Evolutionary conservation across 306 rosid species (phyloP), one percentile per base, ranked within the genome.

Genomic region (cucumber (Cucumis sativus)): DNA sequence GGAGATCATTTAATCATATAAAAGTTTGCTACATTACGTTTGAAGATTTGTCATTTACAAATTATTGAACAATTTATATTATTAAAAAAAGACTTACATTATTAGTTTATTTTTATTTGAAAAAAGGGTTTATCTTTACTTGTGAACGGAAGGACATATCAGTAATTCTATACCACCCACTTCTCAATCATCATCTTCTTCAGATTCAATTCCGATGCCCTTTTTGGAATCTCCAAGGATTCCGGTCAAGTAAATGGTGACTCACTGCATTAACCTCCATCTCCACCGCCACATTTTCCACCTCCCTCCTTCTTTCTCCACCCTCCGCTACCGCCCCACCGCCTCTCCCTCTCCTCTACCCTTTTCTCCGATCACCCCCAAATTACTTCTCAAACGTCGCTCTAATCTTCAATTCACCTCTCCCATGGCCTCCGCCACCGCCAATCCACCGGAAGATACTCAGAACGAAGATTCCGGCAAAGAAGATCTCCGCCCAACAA

Each of bases 401-500:
- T 70, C 58, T 15, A 47, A 68, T 6, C 16, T 25, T 3, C 21
- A 14, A 3, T 70, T 45, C 75, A 23, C 23, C 41, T 3, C 56
- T 23, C 65, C 15, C 21, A 6, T 68, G 74, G 74, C 74, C 17
- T 68, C 74, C n/a, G 11, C 51, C 33, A 10, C 10, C 17, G n/a
- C 3, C 56, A 10, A 1, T 5, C 17, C 74, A 10, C 6, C 33
- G 11, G 25, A 41, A 4, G 18, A 43, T 4, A 52, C 73, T 25
- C 64, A 78, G 6, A 63, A 72, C 57, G 55, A 52, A 7, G 79
- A 78, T 15, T 73, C 83, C 40, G 80, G 88, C 35, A 92, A 87
- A 72, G 92, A 92, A 4, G 93, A 95, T 33, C 97, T 95, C 85
- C 87, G 79, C 52, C 98, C 98, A 39, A 92, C 97, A 12, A 18